A percentile compares a stretch with the other conserved stretches of the same genome.
These are phyloP conservation scores for Phytophthora melonis DNA, from an alignment of 352 stramenopile species.

Conservation along the genomic window DNA sequence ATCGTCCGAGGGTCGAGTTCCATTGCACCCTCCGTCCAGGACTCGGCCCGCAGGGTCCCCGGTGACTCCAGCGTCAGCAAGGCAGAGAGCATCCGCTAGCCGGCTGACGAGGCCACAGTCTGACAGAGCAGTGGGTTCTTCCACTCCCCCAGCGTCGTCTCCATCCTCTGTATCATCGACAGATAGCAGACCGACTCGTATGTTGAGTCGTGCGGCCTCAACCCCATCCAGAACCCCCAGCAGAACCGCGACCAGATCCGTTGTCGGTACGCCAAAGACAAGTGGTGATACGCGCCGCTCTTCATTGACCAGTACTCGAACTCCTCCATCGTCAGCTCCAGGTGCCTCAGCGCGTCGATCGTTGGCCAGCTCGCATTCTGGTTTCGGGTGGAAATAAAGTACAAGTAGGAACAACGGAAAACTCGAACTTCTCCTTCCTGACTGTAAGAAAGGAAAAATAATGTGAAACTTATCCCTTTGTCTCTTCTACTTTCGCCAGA, in stretches of 20 bases:
- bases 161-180: constrained; percentile 28
- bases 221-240: constrained; percentile 13
- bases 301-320: constrained; percentile 35
- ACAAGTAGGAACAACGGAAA: background rate
- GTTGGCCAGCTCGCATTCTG: constrained; percentile 28
- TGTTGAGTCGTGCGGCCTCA: constrained; percentile 36
- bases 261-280: constrained; percentile 14
- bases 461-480: background rate
- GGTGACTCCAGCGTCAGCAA: constrained; percentile 22
- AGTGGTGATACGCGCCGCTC: constrained; percentile 20
- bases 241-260: constrained; percentile 20
- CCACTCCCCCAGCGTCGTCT: constrained; percentile 33
- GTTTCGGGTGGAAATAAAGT: constrained; percentile 42
- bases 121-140: constrained; percentile 23
- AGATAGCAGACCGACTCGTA: constrained; percentile 29
- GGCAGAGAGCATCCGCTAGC: constrained; percentile 32
- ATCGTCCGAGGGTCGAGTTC: constrained; percentile 25
- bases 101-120: constrained; percentile 36
- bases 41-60: constrained; percentile 30
- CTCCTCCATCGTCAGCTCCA: constrained; percentile 28
- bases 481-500: constrained; percentile 23
- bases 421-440: constrained; percentile 18
- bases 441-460: constrained; percentile 10
- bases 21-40: constrained; percentile 33
- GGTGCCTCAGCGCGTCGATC: constrained; percentile 24